A percentile compares a stretch with the other conserved stretches of the same genome.
Conservation (phyloP, 345 rosid species). For the Draba incana region DNA sequence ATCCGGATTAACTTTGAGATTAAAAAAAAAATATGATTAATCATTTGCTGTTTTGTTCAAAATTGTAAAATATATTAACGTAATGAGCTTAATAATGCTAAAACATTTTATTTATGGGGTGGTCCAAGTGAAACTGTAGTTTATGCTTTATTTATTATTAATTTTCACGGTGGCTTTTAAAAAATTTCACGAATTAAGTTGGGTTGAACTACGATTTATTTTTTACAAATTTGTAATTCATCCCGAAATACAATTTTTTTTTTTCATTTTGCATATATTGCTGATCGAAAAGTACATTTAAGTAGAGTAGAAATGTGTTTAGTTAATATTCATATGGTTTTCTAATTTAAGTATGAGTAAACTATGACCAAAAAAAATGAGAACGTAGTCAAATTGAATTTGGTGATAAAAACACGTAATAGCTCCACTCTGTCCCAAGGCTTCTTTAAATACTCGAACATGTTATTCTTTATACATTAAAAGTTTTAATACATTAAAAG, state of each 20-base stretch:
- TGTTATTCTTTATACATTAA: slow-evolving; percentile 22
- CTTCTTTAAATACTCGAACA: slow-evolving; percentile 40
- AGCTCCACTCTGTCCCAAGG: slow-evolving; percentile 24
- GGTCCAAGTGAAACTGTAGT: not conserved
- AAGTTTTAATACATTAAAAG: slow-evolving; percentile 3
- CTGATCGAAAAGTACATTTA: not conserved
- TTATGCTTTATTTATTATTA: not conserved
- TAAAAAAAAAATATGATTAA: not conserved
- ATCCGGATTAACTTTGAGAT: no score
- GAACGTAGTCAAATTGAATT: not conserved
- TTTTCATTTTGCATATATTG: slow-evolving; percentile 10
- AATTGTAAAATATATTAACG: not conserved
- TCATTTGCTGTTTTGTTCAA: not conserved
- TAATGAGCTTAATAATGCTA: not conserved
- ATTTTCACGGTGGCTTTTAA: not conserved
- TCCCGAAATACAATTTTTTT: not conserved
- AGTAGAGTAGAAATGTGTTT: slow-evolving; percentile 9
- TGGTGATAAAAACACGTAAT: slow-evolving; percentile 37
- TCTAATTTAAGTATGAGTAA: slow-evolving; percentile 3
- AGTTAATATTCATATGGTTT: not conserved
- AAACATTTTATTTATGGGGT: not conserved
- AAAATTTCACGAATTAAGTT: not conserved
- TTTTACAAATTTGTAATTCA: not conserved
- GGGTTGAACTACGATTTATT: not conserved
- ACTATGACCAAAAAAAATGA: slow-evolving; percentile 9